Evolutionary conservation across 2,329 filamentous ascomycete species (phyloP).

Genomic region (Colletotrichum destructivum): DNA sequence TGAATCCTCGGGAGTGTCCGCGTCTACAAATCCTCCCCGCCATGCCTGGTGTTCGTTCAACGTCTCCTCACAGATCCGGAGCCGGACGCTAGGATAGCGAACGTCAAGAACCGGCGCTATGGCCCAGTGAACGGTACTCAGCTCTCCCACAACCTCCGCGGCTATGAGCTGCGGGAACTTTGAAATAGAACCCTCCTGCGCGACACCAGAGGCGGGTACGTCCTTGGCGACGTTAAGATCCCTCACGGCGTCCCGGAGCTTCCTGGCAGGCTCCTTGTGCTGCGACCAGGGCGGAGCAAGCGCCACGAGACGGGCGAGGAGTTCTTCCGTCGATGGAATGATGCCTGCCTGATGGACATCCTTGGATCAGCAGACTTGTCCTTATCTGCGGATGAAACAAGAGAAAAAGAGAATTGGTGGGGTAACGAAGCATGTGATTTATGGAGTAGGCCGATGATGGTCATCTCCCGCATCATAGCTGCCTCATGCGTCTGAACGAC

Average conservation of each 20-base stretch:
- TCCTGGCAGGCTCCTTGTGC: neutral
- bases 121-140: neutral
- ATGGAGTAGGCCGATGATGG: neutral
- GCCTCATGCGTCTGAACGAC: neutral
- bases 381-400: neutral
- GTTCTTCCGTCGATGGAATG: neutral
- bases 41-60: neutral
- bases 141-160: neutral
- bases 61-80: neutral
- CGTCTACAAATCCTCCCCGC: too few relatives aligned
- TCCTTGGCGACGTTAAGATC: neutral
- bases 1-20: too few relatives aligned
- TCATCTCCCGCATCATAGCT: neutral
- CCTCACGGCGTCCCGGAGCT: neutral
- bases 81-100: neutral
- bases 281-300: neutral
- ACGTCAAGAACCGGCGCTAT: neutral
- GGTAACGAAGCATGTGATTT: neutral
- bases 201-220: neutral
- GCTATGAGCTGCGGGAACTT: neutral
- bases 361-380: neutral
- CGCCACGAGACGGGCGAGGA: neutral
- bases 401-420: too few relatives aligned
- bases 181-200: neutral
- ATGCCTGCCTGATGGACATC: neutral